Percentiles rank a stretch among this genome's conserved stretches.
These are phyloP conservation scores for Lipomyces spencermartinsiae DNA, from an alignment of 805 yeast species.

Conservation along the genomic window DNA sequence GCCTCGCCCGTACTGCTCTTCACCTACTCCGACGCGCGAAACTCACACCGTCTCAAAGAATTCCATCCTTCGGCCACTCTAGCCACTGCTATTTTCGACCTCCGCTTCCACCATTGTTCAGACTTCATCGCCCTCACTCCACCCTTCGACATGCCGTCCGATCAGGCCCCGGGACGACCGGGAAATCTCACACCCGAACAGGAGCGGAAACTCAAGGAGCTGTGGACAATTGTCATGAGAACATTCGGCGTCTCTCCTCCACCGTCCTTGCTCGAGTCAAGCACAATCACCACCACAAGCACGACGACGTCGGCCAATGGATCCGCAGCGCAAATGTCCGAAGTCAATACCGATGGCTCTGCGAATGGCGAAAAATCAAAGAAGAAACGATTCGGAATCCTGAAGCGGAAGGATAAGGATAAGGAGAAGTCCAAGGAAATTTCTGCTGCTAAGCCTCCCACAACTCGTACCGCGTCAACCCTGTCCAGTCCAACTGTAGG, in stretches of 20 bases:
- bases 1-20: constrained; percentile 15
- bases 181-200: constrained; percentile 49
- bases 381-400: constrained; percentile 40
- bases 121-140: constrained; percentile 32
- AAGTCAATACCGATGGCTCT: constrained; percentile 11
- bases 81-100: constrained; percentile 16
- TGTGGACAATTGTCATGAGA: constrained; percentile 45
- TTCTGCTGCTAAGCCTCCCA: constrained; percentile 1
- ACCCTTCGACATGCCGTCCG: constrained; percentile 33
- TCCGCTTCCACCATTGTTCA: constrained; percentile 25
- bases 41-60: constrained; percentile 14
- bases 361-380: constrained; percentile 24
- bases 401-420: constrained; percentile 33
- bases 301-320: constrained; percentile 22
- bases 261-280: constrained; percentile 38
- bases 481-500: constrained; percentile 25
- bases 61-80: constrained; percentile 20
- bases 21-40: constrained; percentile 1
- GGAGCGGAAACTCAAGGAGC: constrained; percentile 49
- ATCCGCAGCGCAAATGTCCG: constrained; percentile 12
- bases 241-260: constrained; percentile 37
- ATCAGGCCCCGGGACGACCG: constrained; percentile 46
- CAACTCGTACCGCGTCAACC: constrained; percentile 10
- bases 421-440: constrained; percentile 32
- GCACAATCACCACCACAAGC: constrained; percentile 17